Base-by-base conservation (phyloP, 176 grass and related monocot genomes). In the Juncus effusus region DNA sequence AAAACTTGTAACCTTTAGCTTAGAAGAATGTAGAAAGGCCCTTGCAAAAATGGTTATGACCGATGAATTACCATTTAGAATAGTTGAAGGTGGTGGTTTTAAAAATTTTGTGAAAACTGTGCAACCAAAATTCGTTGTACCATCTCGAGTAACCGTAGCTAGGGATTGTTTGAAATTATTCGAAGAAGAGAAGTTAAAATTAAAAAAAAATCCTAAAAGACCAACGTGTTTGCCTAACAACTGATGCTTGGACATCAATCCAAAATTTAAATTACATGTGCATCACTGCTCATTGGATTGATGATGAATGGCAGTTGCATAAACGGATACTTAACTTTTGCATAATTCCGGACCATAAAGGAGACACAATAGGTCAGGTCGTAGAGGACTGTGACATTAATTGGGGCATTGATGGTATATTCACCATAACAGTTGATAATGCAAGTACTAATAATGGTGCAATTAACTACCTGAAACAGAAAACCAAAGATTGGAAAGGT, bases 351-450 rank as follows among this genome's bases (percentile, higher is more conserved):
- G 7, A 57, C 61, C 53, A 74, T 28, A 50, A 74, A 39, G 70
- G 70, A 13, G 70, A 74, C 15, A 42, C 50, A 35, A 74, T 74
- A 16, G 70, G 36, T 5, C 54, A 62, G 49, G n/a, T n/a, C 10
- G 14, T 74, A 42, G 56, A 62, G 13, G 16, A 41, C 47, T 62
- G 56, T 49, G 40, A 61, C 13, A 61, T 28, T 45, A 39, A 42
- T 15, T 74, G 70, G 56, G n/a, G 67, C 12, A 56, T 76, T 35
- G 10, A 40, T 54, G 8, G 38, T 16, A 13, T 54, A 9, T 40
- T 75, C 44, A 64, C 44, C 42, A 11, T 75, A 3, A 76, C 59
- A 5, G 8, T 65, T 47, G 72, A 76, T 36, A 76, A 76, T 76
- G 72, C 72, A 14, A 16, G 19, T 6, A 62, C 60, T 10, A 76